Conservation (phyloP, 257 asterid species). For the Cinchona pubescens region DNA sequence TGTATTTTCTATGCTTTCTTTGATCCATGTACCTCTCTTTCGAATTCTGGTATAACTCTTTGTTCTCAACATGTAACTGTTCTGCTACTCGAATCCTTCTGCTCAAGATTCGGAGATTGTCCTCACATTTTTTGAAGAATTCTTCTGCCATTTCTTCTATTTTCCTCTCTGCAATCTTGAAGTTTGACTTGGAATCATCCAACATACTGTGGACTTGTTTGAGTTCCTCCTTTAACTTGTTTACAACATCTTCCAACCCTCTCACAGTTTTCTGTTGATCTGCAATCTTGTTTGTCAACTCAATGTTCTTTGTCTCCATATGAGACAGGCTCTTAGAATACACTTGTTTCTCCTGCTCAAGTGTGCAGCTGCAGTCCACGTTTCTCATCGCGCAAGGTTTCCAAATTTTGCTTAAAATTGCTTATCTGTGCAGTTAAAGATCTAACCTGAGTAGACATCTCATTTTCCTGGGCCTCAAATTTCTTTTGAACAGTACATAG, state of each 20-base stretch:
- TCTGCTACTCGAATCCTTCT: slow-evolving; percentile 80
- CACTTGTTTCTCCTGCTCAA: slow-evolving; percentile 35
- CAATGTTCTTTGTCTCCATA: slow-evolving; percentile 42
- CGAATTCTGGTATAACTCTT: slow-evolving; percentile 57
- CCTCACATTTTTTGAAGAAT: slow-evolving; percentile 60
- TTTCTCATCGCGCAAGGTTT: slow-evolving; percentile 27
- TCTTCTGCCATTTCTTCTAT: slow-evolving; percentile 67
- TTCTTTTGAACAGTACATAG: slow-evolving; percentile 18
- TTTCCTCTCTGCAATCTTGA: slow-evolving; percentile 48
- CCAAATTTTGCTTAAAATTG: slow-evolving; percentile 28
- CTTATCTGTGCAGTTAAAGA: slow-evolving; percentile 10
- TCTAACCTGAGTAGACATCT: slow-evolving; percentile 19
- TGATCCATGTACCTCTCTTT: slow-evolving; percentile 38
- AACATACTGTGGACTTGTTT: slow-evolving; percentile 18
- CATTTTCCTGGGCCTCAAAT: slow-evolving; percentile 12
- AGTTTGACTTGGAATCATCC: slow-evolving; percentile 33
- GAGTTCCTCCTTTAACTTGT: slow-evolving; percentile 29
- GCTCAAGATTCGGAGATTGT: slow-evolving; percentile 63
- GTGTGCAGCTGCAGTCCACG: slow-evolving; percentile 20
- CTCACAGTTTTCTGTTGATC: slow-evolving; percentile 31
- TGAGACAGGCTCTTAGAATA: slow-evolving; percentile 16
- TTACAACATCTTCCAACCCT: slow-evolving; percentile 5
- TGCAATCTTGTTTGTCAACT: slow-evolving; percentile 30
- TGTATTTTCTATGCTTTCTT: slow-evolving; percentile 20
- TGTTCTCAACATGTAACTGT: slow-evolving; percentile 71